Base-by-base conservation (phyloP, 768 basidiomycete species). In the Auriscalpium microsporum region DNA sequence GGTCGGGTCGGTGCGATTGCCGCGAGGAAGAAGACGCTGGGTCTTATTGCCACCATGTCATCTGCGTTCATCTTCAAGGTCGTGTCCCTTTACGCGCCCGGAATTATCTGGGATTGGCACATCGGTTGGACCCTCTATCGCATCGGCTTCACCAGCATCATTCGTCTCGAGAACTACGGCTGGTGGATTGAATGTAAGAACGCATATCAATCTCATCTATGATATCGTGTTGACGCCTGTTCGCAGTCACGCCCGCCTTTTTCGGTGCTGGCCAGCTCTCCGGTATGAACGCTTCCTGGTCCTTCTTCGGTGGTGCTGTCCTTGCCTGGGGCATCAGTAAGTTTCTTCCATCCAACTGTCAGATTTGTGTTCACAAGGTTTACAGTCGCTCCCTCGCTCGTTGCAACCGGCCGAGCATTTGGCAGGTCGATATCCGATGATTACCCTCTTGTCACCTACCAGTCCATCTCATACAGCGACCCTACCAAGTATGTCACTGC, bases 81-180 rank as follows among this genome's bases (percentile, higher is more conserved):
- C 14, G 63, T 79, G 58, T 74, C 75, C 50, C 76, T 77, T 40
- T 83, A 84, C 66, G 77, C 78, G 13, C 83, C 82, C 23, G 82
- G 82, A n/a, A 36, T 50, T 33, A 45, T 37, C 19, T 53, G 34
- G 17, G 82, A 84, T 62, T 84, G 81, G 82, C 82, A 84, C 59
- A 73, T 81, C 51, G 81, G 80, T 54, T 83, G 81, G 78, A 78
- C 78, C 14, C 70, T 82, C 19, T 81, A 74, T 65, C 72, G 78
- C 45, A 60, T 82, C 23, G 82, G 80, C n/a, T 82, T 79, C 71
- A 78, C 75, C 10, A 74, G 75, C 59, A 81, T 82, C 64, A 83
- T 84, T 58, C 69, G 69, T 13, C 67, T 81, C 50, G 83, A 83
- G 51, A 81, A 81, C 63, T 81, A 74, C 55, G 79, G 81, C 23